A percentile compares a stretch with the other conserved stretches of the same genome.
These are phyloP conservation scores for Lachnum nothofagi DNA, from an alignment of 2,329 filamentous ascomycete genomes.

Conservation along the genomic window DNA sequence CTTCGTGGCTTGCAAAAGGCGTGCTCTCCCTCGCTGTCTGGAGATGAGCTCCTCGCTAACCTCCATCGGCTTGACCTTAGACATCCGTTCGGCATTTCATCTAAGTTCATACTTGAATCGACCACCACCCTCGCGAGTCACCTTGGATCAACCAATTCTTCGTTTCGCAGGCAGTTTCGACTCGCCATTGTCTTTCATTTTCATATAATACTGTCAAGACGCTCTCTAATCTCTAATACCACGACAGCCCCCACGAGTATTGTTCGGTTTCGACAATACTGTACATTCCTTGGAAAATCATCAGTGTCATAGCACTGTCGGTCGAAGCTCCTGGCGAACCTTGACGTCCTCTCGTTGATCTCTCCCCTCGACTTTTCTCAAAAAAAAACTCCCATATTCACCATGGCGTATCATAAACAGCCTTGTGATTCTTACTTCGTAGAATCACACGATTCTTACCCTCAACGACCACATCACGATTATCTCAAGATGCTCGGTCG, in stretches of 20 bases:
- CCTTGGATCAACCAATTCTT: slow-evolving; percentile 20
- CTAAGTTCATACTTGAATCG: slow-evolving; percentile 22
- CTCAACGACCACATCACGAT: slow-evolving; percentile 51
- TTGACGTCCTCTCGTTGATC: slow-evolving; percentile 33
- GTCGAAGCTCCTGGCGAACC: slow-evolving; percentile 36
- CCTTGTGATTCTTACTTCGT: slow-evolving; percentile 66
- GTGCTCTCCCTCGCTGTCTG: slow-evolving; percentile 6
- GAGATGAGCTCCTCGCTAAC: slow-evolving; percentile 13
- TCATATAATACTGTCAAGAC: slow-evolving; percentile 24
- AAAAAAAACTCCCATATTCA: slow-evolving; percentile 9
- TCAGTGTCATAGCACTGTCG: slow-evolving; percentile 28
- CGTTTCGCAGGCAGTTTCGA: slow-evolving; percentile 19
- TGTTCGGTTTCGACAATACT: slow-evolving; percentile 21
- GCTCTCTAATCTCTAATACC: slow-evolving; percentile 32
- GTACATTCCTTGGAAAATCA: slow-evolving; percentile 29
- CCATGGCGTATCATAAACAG: slow-evolving; percentile 38
- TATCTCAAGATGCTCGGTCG: slow-evolving; percentile 73
- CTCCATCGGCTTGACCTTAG: slow-evolving; percentile 12
- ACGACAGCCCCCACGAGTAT: slow-evolving; percentile 19
- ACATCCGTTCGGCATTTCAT: slow-evolving; percentile 9
- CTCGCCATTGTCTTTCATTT: slow-evolving; percentile 32
- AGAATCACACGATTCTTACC: slow-evolving; percentile 46
- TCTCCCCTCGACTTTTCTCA: slow-evolving; percentile 8
- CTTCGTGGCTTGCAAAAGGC: background rate
- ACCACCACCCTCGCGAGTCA: slow-evolving; percentile 20